A percentile compares a stretch with the other conserved stretches of the same genome.
phyloP scores from a whole-genome alignment of 2,329 filamentous ascomycete genomes.

The Xylariaceae sp. region DNA sequence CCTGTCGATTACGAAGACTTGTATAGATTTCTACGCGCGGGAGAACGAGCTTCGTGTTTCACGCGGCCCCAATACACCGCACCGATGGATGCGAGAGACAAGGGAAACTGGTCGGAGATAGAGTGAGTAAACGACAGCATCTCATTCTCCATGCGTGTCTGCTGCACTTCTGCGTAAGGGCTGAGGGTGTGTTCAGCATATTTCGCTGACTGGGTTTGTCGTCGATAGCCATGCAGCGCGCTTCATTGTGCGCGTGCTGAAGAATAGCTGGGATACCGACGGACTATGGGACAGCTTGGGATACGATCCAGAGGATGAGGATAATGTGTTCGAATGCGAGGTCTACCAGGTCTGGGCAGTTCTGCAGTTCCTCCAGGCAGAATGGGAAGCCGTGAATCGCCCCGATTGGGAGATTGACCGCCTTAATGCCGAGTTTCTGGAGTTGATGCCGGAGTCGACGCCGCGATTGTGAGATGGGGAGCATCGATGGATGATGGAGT shows the following conservation, averaged over 20 bases:
- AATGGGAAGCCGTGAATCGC: slow-evolving; percentile 29
- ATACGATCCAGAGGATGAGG: slow-evolving; percentile 24
- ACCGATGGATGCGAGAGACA: slow-evolving; percentile 8
- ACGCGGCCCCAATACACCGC: slow-evolving; percentile 13
- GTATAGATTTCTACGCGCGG: slow-evolving; percentile 14
- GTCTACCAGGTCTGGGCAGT: slow-evolving; percentile 30
- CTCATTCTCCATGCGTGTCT: not conserved
- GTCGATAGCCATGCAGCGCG: slow-evolving; percentile 23
- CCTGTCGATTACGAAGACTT: slow-evolving; percentile 21
- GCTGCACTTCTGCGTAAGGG: not conserved
- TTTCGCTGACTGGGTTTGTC: no score
- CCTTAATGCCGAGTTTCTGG: not conserved
- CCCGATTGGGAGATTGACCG: slow-evolving; percentile 22
- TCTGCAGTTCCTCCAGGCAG: slow-evolving; percentile 27
- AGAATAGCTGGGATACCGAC: slow-evolving; percentile 26
- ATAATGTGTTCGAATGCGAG: slow-evolving; percentile 24
- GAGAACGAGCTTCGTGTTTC: slow-evolving; percentile 25
- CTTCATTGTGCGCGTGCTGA: slow-evolving; percentile 27
- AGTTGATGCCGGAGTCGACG: not conserved
- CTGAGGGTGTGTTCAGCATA: not conserved
- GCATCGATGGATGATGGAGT: not conserved
- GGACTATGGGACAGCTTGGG: slow-evolving; percentile 26
- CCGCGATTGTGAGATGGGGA: no score
- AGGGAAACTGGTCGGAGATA: slow-evolving; percentile 24
- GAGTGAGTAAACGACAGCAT: slow-evolving; percentile 15